Evolutionary conservation across 352 stramenopile genomes (phyloP).

Genomic region (Pythium volutum): DNA sequence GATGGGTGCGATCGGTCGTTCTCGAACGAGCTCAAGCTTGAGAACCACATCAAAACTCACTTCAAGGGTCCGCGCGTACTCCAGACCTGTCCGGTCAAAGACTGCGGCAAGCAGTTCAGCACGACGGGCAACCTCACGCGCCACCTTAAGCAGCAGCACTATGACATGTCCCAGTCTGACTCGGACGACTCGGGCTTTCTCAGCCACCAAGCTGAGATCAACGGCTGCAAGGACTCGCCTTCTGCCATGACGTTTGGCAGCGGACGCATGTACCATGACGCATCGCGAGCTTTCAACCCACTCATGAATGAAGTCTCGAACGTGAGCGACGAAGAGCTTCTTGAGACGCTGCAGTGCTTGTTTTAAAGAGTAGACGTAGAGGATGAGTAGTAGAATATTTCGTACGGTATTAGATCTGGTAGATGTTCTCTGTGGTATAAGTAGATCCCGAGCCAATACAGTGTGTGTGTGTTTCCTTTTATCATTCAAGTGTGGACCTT

Average conservation of each 20-base stretch:
- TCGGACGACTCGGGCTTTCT: neutral
- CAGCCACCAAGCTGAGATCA: neutral
- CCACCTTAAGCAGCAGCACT: constrained; percentile 18
- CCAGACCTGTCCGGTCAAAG: constrained; percentile 35
- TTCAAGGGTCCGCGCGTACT: constrained; percentile 21
- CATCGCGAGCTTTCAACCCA: constrained; percentile 10
- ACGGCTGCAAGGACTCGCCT: neutral
- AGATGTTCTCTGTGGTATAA: neutral
- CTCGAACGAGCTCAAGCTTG: constrained; percentile 19
- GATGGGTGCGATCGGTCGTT: constrained; percentile 15
- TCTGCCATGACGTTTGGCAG: neutral
- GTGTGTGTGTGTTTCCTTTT: too few relatives aligned
- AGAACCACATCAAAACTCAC: constrained; percentile 17
- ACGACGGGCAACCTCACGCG: constrained; percentile 45
- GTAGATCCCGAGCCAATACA: too few relatives aligned
- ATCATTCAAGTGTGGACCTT: too few relatives aligned
- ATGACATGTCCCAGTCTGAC: constrained; percentile 1
- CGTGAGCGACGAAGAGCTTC: constrained; percentile 16
- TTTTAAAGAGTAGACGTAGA: constrained; percentile 1
- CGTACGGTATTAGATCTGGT: neutral
- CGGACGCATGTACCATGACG: constrained; percentile 10
- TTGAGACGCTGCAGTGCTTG: constrained; percentile 14
- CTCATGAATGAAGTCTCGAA: constrained; percentile 17
- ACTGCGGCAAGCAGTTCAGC: constrained; percentile 62
- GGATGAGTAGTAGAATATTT: too few relatives aligned